phyloP scores from a whole-genome alignment of 208 protist species.

The Trypanosoma theileri region DNA sequence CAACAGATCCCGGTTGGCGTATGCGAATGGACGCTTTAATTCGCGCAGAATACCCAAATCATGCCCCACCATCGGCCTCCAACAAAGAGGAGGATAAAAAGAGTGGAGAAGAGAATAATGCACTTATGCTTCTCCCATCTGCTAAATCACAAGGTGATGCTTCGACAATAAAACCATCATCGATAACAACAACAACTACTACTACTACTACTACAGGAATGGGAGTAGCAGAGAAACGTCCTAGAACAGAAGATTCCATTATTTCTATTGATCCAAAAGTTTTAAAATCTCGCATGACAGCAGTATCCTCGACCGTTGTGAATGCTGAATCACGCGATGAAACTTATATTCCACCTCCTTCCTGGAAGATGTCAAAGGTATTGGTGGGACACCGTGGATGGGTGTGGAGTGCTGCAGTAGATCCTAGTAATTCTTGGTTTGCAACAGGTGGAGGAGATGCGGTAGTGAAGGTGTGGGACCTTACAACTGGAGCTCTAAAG shows the following conservation, averaged over 20 bases:
- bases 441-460: constrained; percentile 97
- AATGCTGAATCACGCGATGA: background rate
- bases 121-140: constrained; percentile 17
- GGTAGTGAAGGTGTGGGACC: constrained; percentile 99
- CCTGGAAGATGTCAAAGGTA: constrained; percentile 96
- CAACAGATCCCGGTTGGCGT: constrained; percentile 26
- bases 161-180: background rate
- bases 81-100: background rate
- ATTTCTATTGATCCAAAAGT: constrained; percentile 53
- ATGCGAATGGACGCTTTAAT: constrained; percentile 42
- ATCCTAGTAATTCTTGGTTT: constrained; percentile 99
- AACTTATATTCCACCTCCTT: constrained; percentile 48
- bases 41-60: constrained; percentile 42
- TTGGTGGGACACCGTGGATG: constrained; percentile 93
- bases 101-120: constrained; percentile 1
- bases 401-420: constrained; percentile 96
- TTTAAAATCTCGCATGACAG: constrained; percentile 49
- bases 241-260: constrained; percentile 32
- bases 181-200: no score
- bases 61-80: constrained; percentile 26
- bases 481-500: constrained; percentile 95
- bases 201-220: no score
- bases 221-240: constrained; percentile 30
- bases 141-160: background rate
- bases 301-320: constrained; percentile 23